Evolutionary conservation across 1,139 yeast species (phyloP), one percentile per base, ranked within the genome.

Genomic region (Taphrina confusa): DNA sequence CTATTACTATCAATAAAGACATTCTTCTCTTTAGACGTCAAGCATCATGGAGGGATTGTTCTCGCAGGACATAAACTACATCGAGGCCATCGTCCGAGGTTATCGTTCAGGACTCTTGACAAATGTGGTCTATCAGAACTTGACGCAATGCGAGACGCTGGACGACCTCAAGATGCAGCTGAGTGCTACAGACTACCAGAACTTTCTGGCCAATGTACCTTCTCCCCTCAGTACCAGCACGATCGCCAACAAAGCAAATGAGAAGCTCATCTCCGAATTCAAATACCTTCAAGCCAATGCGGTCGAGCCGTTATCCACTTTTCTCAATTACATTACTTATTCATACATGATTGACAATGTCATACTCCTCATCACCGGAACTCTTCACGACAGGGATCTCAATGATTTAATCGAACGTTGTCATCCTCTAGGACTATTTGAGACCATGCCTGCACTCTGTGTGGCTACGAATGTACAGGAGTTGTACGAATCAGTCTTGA

Each of bases 321-420:
- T 91, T 71, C 80, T 94, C 82, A 96, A 94, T 72, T 94, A 77
- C 73, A 89, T 94, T 70, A 85, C 94, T 49, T 92, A 90, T 72
- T 95, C 97, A 11, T 94, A 94, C 75, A 94, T 94, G 99, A 94
- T 94, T 71, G 98, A 94, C 75, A 94, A 94, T 72, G 96, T 92
- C 47, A 88, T 94, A 28, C 79, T 94, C 69, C 87, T 94, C 85
- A 91, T 94, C 69, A 91, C 97, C 1, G 99, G 99, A 36, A 90
- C 98, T 0, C 82, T 92, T 64, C 98, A 94, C 71, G 96, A 91
- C 70, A 82, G 97, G 70, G 96, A 94, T 73, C 82, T 87, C 71
- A 76, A 83, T 52, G 98, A 92, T 69, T 85, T 92, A 62, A 79
- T 92, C 69, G 82, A 83, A 63, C 84, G 96, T 71, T 89, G 97